Base-by-base conservation (phyloP, 345 rosid genomes). In the Excoecaria agallocha region DNA sequence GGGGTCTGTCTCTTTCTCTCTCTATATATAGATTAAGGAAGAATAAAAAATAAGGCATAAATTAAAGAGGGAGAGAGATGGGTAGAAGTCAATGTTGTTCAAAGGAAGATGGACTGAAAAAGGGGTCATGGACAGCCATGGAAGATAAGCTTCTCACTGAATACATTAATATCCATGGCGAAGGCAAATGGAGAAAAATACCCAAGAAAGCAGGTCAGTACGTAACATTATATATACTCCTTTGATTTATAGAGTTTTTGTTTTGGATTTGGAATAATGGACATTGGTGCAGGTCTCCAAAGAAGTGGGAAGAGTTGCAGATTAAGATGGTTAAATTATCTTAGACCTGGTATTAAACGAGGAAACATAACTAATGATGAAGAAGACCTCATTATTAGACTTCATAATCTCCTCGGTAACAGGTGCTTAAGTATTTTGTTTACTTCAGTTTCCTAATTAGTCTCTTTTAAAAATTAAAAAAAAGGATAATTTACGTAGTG, bases 261-360 rank as follows among this genome's bases (percentile, higher is more conserved):
- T 30, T 30, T 55, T 8, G 9, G 25, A 55, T 17, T 55, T n/a
- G 7, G 7, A 41, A 55, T 54, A 15, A 8, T 41, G 19, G 6
- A 48, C 49, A 19, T 39, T n/a, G 43, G 0, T 51, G 65, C 75
- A 89, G 96, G 94, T 79, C 77, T 91, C 58, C 84, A 80, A 77
- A 84, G 97, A 63, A 85, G 94, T 73, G 97, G 97, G 38, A 91
- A 91, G 81, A 91, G 97, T 79, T 91, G 97, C 41, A 81, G 97
- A 73, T 86, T 91, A 8, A 73, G 97, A 6, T 91, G 97, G 97
- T 62, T 86, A 71, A 91, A 91, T 70, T 91, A 91, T 76, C 75
- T 89, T 22, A 87, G 90, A 63, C 97, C 97, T 0, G 97, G 86
- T 6, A 91, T 91, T 52, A 89, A 89, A 80, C 82, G 97, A 48